Percentiles rank a stretch among this genome's conserved stretches.
Evolutionary conservation across 2,329 filamentous ascomycete species (phyloP).

Genomic region (Arthrobotrys iridis): DNA sequence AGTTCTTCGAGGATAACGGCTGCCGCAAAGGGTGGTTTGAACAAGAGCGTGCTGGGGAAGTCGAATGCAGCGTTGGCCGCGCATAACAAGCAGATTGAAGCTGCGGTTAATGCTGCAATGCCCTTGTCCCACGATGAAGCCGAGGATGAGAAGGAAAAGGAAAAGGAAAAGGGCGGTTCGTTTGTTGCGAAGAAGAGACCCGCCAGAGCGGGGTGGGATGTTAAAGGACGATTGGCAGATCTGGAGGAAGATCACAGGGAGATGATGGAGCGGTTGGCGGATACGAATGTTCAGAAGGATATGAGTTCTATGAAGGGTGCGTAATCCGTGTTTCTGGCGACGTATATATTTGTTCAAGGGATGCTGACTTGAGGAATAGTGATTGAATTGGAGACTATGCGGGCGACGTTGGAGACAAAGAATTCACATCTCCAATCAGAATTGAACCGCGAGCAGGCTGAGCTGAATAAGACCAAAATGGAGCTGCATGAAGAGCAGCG

Average conservation of each 20-base stretch:
- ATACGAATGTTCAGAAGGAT: constrained; percentile 78
- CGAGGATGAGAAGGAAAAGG: constrained; percentile 17
- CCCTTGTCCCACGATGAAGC: constrained; percentile 2
- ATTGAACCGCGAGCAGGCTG: constrained; percentile 56
- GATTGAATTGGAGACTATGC: constrained; percentile 68
- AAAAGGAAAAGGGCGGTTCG: constrained; percentile 3
- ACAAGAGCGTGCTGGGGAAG: constrained; percentile 15
- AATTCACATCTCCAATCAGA: constrained; percentile 58
- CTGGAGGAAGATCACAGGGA: constrained; percentile 72
- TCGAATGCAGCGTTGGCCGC: constrained; percentile 21
- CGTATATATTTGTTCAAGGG: not conserved
- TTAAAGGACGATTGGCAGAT: constrained; percentile 77
- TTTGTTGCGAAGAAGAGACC: constrained; percentile 59
- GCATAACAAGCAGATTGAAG: constrained; percentile 13
- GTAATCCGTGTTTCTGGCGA: not conserved
- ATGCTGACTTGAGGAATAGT: constrained; percentile 62
- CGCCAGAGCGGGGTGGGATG: constrained; percentile 74
- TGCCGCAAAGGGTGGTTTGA: not conserved
- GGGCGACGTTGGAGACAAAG: constrained; percentile 65
- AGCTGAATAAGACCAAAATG: constrained; percentile 76
- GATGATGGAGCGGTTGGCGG: constrained; percentile 73
- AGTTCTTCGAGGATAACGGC: constrained; percentile 22
- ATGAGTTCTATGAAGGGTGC: constrained; percentile 78
- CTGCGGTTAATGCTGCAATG: not conserved
- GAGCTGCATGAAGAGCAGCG: constrained; percentile 66